Percentiles rank a stretch among this genome's conserved stretches.
These are phyloP conservation scores for Gnomoniopsis smithogilvyi DNA, from an alignment of 2,329 filamentous ascomycete genomes.

Conservation along the genomic window DNA sequence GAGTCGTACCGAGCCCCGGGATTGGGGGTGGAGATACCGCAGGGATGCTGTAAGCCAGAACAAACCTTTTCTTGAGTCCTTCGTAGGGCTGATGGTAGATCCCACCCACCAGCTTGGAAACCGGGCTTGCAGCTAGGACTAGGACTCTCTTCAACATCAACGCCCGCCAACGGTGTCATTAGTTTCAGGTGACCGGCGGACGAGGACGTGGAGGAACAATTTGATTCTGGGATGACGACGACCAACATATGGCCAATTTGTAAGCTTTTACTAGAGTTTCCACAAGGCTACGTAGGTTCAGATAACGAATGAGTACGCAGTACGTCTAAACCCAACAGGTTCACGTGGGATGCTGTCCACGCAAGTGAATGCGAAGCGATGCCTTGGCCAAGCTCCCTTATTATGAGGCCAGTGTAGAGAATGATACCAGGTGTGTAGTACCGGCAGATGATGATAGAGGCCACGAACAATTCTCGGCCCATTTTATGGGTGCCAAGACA, in stretches of 20 bases:
- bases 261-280: not conserved
- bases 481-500: not conserved
- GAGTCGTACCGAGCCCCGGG: not conserved
- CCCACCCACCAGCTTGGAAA: not conserved
- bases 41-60: not conserved
- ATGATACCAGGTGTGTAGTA: no score
- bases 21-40: not conserved
- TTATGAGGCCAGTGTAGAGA: no score
- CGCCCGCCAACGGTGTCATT: not conserved
- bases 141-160: not conserved
- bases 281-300: not conserved
- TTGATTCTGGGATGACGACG: not conserved
- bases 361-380: not conserved
- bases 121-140: not conserved
- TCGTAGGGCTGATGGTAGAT: conserved; percentile 13
- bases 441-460: not conserved
- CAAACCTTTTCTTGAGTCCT: not conserved
- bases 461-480: not conserved
- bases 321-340: not conserved
- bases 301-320: not conserved
- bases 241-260: not conserved
- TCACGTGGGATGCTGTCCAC: not conserved
- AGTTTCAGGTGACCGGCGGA: not conserved
- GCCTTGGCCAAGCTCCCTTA: not conserved
- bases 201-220: not conserved